Evolutionary conservation across 805 yeast genomes (phyloP).

Genomic region (Starmerella floricola): DNA sequence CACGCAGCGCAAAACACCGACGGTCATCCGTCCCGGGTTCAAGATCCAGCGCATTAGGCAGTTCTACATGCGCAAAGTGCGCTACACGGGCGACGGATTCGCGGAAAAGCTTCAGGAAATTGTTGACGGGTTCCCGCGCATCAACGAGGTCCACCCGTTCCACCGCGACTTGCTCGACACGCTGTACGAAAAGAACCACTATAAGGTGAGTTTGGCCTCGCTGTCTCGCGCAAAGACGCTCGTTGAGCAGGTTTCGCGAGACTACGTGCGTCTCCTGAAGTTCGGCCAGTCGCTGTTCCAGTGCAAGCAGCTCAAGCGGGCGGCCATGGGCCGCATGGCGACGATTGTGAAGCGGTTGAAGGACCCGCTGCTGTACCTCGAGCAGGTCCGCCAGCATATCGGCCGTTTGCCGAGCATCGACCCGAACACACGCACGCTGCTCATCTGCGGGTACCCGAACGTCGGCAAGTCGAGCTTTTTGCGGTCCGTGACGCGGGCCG

Average conservation of each 20-base stretch:
- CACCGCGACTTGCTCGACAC: conserved; percentile 98
- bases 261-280: conserved; percentile 83
- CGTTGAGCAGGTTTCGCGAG: conserved; percentile 92
- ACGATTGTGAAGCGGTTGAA: conserved; percentile 90
- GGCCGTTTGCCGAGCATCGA: conserved; percentile 97
- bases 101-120: conserved; percentile 82
- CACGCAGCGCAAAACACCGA: conserved; percentile 97
- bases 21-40: conserved; percentile 96
- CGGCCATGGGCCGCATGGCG: conserved; percentile 99
- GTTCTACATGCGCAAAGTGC: conserved; percentile 96
- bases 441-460: conserved; percentile 97
- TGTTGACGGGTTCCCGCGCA: conserved; percentile 82
- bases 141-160: conserved; percentile 96
- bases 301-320: conserved; percentile 96
- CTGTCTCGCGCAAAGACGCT: conserved; percentile 85
- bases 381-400: conserved; percentile 97
- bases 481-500: conserved; percentile 89
- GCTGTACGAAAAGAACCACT: conserved; percentile 93
- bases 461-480: conserved; percentile 97
- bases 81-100: conserved; percentile 92
- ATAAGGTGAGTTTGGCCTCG: conserved; percentile 91
- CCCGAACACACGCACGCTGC: conserved; percentile 94
- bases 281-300: conserved; percentile 97
- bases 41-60: conserved; percentile 92
- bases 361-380: conserved; percentile 85